Evolutionary conservation across 768 basidiomycete species (phyloP).

Genomic region (Clitopilus passeckerianus): DNA sequence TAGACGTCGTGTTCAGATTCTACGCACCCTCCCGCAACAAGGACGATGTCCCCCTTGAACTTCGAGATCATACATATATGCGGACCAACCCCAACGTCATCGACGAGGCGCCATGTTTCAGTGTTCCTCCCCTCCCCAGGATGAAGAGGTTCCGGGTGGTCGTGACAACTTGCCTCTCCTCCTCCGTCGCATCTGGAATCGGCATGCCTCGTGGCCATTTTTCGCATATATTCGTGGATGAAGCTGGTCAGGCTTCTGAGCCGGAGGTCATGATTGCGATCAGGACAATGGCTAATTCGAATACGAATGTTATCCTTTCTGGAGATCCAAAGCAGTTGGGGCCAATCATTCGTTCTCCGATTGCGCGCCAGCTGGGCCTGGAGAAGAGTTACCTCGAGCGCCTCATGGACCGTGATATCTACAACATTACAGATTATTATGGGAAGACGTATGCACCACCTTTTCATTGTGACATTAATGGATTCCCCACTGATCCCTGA

Average conservation of each 20-base stretch:
- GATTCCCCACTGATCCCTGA: slow-evolving; percentile 1
- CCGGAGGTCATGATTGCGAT: slow-evolving; percentile 61
- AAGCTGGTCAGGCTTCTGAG: slow-evolving; percentile 71
- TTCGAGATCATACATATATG: slow-evolving; percentile 30
- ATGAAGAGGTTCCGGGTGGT: slow-evolving; percentile 46
- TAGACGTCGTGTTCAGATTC: slow-evolving; percentile 46
- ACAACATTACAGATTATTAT: slow-evolving; percentile 25
- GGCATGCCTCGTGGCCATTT: slow-evolving; percentile 60
- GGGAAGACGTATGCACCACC: slow-evolving; percentile 22
- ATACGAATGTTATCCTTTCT: slow-evolving; percentile 56
- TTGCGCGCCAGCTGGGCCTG: slow-evolving; percentile 53
- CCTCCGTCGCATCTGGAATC: slow-evolving; percentile 42
- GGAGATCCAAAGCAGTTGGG: slow-evolving; percentile 74
- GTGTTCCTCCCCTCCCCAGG: slow-evolving; percentile 29
- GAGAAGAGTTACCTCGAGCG: slow-evolving; percentile 60
- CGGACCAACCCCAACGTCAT: slow-evolving; percentile 19
- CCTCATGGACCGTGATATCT: slow-evolving; percentile 42
- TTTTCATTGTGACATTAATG: not conserved
- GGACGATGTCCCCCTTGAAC: slow-evolving; percentile 37
- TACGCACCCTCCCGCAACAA: slow-evolving; percentile 47
- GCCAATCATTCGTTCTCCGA: slow-evolving; percentile 55
- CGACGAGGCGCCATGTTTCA: slow-evolving; percentile 21
- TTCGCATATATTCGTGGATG: slow-evolving; percentile 65
- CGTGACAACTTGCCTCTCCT: slow-evolving; percentile 63
- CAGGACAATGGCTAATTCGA: slow-evolving; percentile 48